These are phyloP conservation scores for Escallonia herrerae DNA, from an alignment of 129 eudicot species.

Conservation along the genomic window DNA sequence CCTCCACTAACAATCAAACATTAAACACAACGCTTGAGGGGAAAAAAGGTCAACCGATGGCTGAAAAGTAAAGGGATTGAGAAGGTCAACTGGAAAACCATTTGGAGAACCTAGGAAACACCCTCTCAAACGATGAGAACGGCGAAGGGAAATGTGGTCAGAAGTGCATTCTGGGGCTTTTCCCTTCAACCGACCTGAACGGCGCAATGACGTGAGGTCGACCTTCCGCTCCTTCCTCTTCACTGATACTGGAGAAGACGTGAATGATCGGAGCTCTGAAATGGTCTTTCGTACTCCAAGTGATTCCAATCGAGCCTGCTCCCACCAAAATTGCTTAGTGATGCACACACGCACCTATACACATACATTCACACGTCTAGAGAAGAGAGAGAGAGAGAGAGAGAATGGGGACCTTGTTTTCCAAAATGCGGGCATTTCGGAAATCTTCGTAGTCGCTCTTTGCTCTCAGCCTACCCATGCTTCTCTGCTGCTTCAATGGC, in stretches of 20 bases:
- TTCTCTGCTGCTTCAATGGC: neutral
- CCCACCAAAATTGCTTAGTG: neutral
- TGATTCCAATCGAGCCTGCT: conserved; percentile 56
- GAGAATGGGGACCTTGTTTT: conserved; percentile 40
- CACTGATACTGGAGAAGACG: conserved; percentile 42
- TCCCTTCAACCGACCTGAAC: conserved; percentile 44
- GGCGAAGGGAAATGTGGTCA: conserved; percentile 7
- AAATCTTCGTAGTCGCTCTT: conserved; percentile 48
- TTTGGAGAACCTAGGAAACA: neutral
- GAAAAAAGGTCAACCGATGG: too few relatives aligned
- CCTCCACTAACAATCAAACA: conserved; percentile 1
- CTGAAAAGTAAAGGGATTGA: neutral
- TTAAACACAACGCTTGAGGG: too few relatives aligned
- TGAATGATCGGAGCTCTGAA: conserved; percentile 43
- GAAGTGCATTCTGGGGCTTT: conserved; percentile 6
- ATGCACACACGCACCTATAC: neutral
- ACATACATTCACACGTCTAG: neutral
- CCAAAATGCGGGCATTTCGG: conserved; percentile 55
- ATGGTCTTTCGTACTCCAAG: conserved; percentile 51
- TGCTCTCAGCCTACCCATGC: conserved; percentile 50
- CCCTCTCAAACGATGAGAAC: conserved; percentile 13
- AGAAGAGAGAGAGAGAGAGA: neutral
- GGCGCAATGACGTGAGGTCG: conserved; percentile 49
- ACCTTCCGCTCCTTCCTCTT: conserved; percentile 25
- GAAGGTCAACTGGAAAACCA: neutral